phyloP scores from a whole-genome alignment of 73 alveolate species.

The Breviolum minutum region DNA sequence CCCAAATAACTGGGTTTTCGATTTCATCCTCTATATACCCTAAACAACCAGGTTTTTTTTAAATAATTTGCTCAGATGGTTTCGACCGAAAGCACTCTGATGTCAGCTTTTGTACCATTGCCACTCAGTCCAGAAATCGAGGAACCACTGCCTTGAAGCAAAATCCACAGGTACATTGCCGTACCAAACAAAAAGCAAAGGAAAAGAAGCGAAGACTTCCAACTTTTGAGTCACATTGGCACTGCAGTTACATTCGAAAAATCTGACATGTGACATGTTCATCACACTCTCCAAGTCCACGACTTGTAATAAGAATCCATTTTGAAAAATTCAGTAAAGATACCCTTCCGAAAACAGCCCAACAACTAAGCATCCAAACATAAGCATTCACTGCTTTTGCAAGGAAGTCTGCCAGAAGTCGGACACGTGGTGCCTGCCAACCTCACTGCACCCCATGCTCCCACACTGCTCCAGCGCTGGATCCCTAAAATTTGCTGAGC shows the following conservation, averaged over 20 bases:
- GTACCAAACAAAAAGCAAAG: not conserved
- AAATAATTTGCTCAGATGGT: no score
- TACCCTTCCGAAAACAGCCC: no score
- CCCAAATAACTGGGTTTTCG: no score
- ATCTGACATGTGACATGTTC: no score
- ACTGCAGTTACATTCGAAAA: no score
- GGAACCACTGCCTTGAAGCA: slow-evolving; percentile 44
- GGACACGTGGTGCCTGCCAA: slow-evolving; percentile 76
- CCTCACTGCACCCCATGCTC: not conserved
- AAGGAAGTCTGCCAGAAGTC: slow-evolving; percentile 57
- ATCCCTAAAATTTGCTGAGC: not conserved
- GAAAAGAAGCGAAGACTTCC: not conserved
- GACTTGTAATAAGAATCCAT: no score
- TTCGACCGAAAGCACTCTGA: not conserved
- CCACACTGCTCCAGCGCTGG: not conserved
- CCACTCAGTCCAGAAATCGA: slow-evolving; percentile 42
- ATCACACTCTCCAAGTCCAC: no score
- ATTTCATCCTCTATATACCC: no score
- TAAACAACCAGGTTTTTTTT: no score
- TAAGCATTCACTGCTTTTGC: slow-evolving; percentile 45
- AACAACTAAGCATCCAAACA: not conserved
- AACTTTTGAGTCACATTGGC: no score
- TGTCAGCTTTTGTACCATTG: not conserved
- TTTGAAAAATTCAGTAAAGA: no score
- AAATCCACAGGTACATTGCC: not conserved